Evolutionary conservation across 108 stramenopile genomes (phyloP).

Genomic region (Cylindrotheca closterium): DNA sequence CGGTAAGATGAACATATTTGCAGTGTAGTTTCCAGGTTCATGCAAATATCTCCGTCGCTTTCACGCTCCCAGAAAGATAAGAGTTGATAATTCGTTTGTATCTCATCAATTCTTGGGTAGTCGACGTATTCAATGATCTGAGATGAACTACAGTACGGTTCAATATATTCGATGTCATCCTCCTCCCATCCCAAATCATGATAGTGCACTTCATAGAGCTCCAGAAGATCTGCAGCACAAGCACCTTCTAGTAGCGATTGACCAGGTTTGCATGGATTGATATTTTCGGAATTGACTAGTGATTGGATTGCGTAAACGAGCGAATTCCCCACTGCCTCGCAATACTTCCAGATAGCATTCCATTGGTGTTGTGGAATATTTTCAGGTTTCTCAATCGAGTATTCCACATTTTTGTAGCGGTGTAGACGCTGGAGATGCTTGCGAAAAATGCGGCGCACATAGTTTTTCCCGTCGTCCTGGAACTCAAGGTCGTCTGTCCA

Average conservation of each 20-base stretch:
- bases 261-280: not conserved
- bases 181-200: slow-evolving; percentile 10
- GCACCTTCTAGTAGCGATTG: not conserved
- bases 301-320: slow-evolving; percentile 2
- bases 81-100: slow-evolving; percentile 22
- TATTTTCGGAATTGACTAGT: not conserved
- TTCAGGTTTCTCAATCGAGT: not conserved
- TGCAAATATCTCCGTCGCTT: slow-evolving; percentile 42
- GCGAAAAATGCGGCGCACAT: slow-evolving; percentile 40
- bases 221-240: not conserved
- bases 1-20: slow-evolving; percentile 74
- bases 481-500: slow-evolving; percentile 43
- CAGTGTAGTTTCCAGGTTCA: slow-evolving; percentile 56
- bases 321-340: slow-evolving; percentile 21
- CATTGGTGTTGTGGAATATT: slow-evolving; percentile 27
- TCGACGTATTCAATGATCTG: slow-evolving; percentile 2
- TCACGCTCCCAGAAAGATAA: slow-evolving; percentile 16
- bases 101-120: slow-evolving; percentile 9
- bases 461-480: slow-evolving; percentile 52
- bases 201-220: slow-evolving; percentile 12
- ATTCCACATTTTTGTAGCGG: slow-evolving; percentile 7
- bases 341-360: slow-evolving; percentile 26
- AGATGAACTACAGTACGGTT: slow-evolving; percentile 14
- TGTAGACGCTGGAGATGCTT: not conserved
- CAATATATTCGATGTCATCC: slow-evolving; percentile 26